Percentiles rank a stretch among this genome's conserved stretches.
phyloP scores from a whole-genome alignment of 208 protist genomes.

The Leishmania braziliensis region DNA sequence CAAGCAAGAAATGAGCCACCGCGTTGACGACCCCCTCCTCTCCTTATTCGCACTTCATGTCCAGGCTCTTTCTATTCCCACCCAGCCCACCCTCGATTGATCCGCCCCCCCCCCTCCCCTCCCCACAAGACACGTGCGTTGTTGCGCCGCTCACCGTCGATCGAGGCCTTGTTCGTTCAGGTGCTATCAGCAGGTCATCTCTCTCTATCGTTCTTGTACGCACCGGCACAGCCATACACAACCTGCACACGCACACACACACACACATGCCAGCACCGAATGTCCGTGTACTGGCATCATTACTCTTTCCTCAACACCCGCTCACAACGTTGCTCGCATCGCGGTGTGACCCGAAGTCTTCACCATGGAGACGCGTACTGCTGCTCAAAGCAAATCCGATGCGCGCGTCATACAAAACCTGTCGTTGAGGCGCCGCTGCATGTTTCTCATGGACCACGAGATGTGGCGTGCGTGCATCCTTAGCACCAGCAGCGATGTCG shows the following conservation, averaged over 20 bases:
- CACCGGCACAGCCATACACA: not conserved
- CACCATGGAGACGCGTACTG: conserved; percentile 1
- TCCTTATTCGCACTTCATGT: not conserved
- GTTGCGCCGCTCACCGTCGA: not conserved
- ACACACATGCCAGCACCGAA: not conserved
- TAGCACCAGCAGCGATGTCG: not conserved
- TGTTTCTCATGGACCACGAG: conserved; percentile 62
- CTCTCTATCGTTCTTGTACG: not conserved
- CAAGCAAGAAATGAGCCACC: not conserved
- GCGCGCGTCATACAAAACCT: conserved; percentile 43
- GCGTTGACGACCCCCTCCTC: not conserved
- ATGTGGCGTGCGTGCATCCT: conserved; percentile 29
- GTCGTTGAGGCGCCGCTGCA: conserved; percentile 61
- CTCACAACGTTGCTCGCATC: not conserved
- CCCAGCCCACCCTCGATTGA: not conserved
- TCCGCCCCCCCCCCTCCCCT: not conserved
- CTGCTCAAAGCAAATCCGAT: conserved; percentile 3
- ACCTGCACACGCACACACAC: not conserved
- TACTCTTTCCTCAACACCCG: not conserved
- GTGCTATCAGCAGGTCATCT: not conserved
- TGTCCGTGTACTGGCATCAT: not conserved
- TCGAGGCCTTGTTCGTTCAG: not conserved
- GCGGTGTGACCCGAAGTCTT: no score
- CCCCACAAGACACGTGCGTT: not conserved
- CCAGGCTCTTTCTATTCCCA: not conserved